Evolutionary conservation across 1,139 yeast species (phyloP).

Genomic region (Fermentozyma sake): DNA sequence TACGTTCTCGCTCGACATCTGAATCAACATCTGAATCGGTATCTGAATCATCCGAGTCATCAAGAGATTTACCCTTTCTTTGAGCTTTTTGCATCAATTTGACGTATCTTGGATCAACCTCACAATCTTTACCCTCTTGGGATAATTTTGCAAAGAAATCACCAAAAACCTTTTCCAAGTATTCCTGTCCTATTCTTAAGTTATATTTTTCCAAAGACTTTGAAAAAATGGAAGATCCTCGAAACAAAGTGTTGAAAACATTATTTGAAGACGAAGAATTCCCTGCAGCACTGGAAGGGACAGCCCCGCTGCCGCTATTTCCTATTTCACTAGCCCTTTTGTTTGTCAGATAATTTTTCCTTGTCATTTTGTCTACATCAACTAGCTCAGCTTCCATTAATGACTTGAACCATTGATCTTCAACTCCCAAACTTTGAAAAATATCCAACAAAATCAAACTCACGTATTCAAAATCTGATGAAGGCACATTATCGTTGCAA

Average conservation of each 20-base stretch:
- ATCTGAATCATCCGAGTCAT: constrained; percentile 20
- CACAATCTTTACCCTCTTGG: constrained; percentile 53
- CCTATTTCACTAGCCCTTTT: constrained; percentile 14
- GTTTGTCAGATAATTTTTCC: constrained; percentile 31
- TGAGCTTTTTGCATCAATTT: constrained; percentile 37
- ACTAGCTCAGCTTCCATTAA: constrained; percentile 63
- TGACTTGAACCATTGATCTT: constrained; percentile 64
- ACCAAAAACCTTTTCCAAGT: constrained; percentile 70
- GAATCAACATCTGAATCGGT: constrained; percentile 25
- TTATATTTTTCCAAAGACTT: constrained; percentile 77
- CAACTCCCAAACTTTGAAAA: constrained; percentile 59
- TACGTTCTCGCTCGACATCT: constrained; percentile 28
- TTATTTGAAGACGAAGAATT: constrained; percentile 27
- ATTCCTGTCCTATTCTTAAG: constrained; percentile 73
- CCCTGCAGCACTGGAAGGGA: constrained; percentile 2
- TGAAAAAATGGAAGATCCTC: constrained; percentile 81
- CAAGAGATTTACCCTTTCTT: constrained; percentile 21
- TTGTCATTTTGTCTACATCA: constrained; percentile 42
- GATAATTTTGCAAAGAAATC: constrained; percentile 57
- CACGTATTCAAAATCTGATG: constrained; percentile 49
- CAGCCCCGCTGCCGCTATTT: neutral
- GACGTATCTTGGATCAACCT: constrained; percentile 65
- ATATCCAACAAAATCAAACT: constrained; percentile 58
- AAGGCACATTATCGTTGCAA: constrained; percentile 37
- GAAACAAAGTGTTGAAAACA: constrained; percentile 68